Evolutionary conservation across 2,329 filamentous ascomycete species (phyloP).

Genomic region (Reticulascus tulasneorum): DNA sequence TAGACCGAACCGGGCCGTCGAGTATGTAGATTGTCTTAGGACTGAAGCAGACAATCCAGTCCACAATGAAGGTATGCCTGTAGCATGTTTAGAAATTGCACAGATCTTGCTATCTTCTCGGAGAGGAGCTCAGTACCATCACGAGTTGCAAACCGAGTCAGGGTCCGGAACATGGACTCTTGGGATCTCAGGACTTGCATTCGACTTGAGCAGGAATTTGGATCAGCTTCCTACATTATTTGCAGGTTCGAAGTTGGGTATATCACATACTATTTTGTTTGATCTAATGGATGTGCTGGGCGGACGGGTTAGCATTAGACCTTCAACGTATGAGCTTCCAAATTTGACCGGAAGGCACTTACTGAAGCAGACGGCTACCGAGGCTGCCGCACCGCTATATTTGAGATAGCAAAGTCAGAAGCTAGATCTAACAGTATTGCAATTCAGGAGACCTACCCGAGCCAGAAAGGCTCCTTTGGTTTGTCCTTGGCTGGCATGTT

Average conservation of each 20-base stretch:
- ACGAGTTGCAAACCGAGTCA: constrained; percentile 32
- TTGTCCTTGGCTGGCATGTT: constrained; percentile 15
- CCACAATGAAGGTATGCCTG: constrained; percentile 38
- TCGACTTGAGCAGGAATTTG: constrained; percentile 27
- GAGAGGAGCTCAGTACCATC: constrained; percentile 26
- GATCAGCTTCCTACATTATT: no score
- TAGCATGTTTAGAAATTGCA: neutral
- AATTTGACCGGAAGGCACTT: constrained; percentile 17
- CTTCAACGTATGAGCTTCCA: neutral
- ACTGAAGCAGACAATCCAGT: constrained; percentile 39
- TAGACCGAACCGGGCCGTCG: constrained; percentile 39
- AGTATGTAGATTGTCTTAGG: constrained; percentile 39
- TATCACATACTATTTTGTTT: constrained; percentile 38
- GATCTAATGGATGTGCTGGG: constrained; percentile 38
- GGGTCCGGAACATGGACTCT: constrained; percentile 33
- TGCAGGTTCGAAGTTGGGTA: no score
- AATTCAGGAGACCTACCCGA: constrained; percentile 28
- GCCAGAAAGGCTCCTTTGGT: constrained; percentile 39
- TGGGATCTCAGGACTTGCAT: constrained; percentile 40
- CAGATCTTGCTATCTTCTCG: neutral
- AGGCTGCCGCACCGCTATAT: constrained; percentile 36
- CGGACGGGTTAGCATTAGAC: neutral
- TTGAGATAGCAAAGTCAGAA: constrained; percentile 2
- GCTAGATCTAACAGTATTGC: fast-evolving
- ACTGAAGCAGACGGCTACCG: constrained; percentile 43